Evolutionary conservation across 495 filamentous ascomycete species (phyloP).

Genomic region (Margaritispora aquatica): DNA sequence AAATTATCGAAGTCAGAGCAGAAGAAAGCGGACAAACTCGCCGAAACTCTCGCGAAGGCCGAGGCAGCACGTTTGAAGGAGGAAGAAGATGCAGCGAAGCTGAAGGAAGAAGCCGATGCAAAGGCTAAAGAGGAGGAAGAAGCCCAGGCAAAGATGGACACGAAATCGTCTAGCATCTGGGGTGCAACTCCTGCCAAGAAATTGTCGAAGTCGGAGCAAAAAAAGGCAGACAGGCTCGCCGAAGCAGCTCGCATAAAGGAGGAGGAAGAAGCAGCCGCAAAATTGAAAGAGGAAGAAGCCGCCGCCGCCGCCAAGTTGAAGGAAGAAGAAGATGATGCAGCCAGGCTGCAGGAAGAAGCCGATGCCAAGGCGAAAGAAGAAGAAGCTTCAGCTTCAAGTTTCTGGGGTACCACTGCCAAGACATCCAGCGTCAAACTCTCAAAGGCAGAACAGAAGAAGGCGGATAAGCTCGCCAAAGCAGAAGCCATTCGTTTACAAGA

Average conservation of each 20-base stretch:
- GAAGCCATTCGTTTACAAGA: slow-evolving; percentile 18
- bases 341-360: too few relatives aligned
- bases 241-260: slow-evolving; percentile 11
- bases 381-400: slow-evolving; percentile 21
- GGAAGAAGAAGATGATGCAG: too few relatives aligned
- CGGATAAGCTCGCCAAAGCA: too few relatives aligned
- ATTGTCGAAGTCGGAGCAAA: slow-evolving; percentile 32
- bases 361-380: slow-evolving; percentile 14
- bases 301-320: too few relatives aligned
- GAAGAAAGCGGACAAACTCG: slow-evolving; percentile 17
- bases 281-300: too few relatives aligned
- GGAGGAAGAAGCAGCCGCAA: slow-evolving; percentile 5
- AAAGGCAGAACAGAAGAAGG: slow-evolving; percentile 26
- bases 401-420: background rate
- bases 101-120: slow-evolving; percentile 11
- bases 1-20: slow-evolving; percentile 35
- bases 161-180: slow-evolving; percentile 19
- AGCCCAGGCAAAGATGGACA: slow-evolving; percentile 9
- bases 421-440: too few relatives aligned
- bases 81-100: slow-evolving; percentile 6
- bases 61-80: slow-evolving; percentile 14
- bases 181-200: slow-evolving; percentile 15
- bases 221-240: slow-evolving; percentile 16
- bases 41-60: slow-evolving; percentile 15
- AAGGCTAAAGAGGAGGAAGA: slow-evolving; percentile 17